A percentile compares a stretch with the other conserved stretches of the same genome.
phyloP scores from a whole-genome alignment of 352 stramenopile genomes.

The Phytophthora citricola region DNA sequence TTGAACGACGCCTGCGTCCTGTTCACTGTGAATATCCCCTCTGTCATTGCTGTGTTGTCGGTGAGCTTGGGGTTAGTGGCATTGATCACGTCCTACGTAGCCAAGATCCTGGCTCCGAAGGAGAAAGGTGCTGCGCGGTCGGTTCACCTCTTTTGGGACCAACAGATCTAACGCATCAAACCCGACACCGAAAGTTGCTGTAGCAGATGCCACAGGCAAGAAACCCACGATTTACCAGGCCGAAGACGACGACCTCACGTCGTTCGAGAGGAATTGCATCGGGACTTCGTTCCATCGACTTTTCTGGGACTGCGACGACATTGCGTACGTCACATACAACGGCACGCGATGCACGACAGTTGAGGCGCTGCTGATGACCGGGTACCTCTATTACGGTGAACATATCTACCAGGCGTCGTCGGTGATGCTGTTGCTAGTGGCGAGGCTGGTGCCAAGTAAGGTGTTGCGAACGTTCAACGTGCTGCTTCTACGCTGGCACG shows the following conservation, averaged over 20 bases:
- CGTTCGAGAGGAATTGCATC: conserved; percentile 17
- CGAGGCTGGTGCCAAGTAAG: conserved; percentile 12
- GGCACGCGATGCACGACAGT: conserved; percentile 6
- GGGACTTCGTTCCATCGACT: conserved; percentile 9
- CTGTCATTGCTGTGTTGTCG: conserved; percentile 6
- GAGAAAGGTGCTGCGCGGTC: not conserved
- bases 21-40: conserved; percentile 24
- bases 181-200: not conserved
- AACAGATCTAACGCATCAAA: not conserved
- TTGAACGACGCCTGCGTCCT: conserved; percentile 33
- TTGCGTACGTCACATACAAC: conserved; percentile 11
- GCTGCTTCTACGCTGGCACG: conserved; percentile 23
- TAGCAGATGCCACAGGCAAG: not conserved
- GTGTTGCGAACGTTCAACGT: conserved; percentile 33
- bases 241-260: conserved; percentile 7
- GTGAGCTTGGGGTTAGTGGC: conserved; percentile 9
- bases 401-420: conserved; percentile 25
- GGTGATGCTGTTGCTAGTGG: conserved; percentile 22
- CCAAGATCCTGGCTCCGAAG: not conserved
- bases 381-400: conserved; percentile 19
- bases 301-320: conserved; percentile 14
- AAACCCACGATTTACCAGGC: not conserved
- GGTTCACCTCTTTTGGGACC: not conserved
- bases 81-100: conserved; percentile 3
- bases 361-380: conserved; percentile 13